Evolutionary conservation across 805 yeast genomes (phyloP).

Genomic region (Starmerella powellii): DNA sequence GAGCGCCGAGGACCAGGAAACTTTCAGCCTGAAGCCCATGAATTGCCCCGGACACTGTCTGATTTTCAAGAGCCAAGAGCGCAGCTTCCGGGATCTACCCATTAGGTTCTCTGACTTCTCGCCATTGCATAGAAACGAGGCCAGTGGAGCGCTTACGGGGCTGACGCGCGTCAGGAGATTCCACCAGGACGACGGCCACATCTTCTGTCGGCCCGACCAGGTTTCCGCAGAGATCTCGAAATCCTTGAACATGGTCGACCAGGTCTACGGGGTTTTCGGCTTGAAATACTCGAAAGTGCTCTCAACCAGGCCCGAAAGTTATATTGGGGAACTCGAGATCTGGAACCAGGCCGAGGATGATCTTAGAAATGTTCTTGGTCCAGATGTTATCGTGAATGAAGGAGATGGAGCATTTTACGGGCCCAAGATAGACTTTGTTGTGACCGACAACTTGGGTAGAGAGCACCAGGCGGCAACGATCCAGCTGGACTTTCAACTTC

Average conservation of each 20-base stretch:
- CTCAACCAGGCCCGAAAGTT: constrained; percentile 77
- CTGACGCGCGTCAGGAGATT: constrained; percentile 85
- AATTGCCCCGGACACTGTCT: constrained; percentile 70
- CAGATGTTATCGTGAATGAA: constrained; percentile 55
- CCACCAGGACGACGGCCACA: constrained; percentile 98
- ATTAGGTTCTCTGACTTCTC: constrained; percentile 78
- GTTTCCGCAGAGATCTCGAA: constrained; percentile 59
- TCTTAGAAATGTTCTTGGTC: constrained; percentile 47
- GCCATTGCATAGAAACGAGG: constrained; percentile 85
- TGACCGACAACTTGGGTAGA: constrained; percentile 68
- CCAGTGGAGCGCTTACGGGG: constrained; percentile 88
- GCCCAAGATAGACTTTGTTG: constrained; percentile 69
- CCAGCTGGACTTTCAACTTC: constrained; percentile 90
- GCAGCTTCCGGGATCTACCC: constrained; percentile 80
- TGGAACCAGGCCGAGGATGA: constrained; percentile 78
- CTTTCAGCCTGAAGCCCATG: constrained; percentile 80
- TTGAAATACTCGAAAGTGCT: constrained; percentile 52
- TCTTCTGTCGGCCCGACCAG: constrained; percentile 74
- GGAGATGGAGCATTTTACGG: constrained; percentile 88
- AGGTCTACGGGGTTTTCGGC: constrained; percentile 61
- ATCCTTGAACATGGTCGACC: constrained; percentile 60
- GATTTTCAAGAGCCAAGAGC: constrained; percentile 58
- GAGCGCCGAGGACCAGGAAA: constrained; percentile 25
- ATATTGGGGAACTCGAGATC: constrained; percentile 59
- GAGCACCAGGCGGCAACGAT: constrained; percentile 91